phyloP scores from a whole-genome alignment of 176 grass and related monocot species.

The Ananas comosus region DNA sequence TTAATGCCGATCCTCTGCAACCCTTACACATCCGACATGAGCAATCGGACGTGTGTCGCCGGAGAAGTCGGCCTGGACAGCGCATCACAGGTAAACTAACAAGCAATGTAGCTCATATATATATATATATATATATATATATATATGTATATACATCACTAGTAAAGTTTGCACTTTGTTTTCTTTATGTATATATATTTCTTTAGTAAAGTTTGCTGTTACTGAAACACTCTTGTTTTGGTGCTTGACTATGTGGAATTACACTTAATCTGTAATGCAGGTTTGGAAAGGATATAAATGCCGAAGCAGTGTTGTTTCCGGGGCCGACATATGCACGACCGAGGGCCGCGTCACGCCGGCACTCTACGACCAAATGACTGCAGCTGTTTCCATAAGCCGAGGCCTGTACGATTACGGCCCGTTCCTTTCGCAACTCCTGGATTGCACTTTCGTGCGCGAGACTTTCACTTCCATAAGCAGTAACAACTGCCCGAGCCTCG shows the following conservation, averaged over 20 bases:
- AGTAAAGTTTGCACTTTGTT: too few species aligned
- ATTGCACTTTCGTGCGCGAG: conserved; percentile 67
- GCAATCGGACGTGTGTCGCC: conserved; percentile 26
- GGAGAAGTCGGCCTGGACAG: conserved; percentile 51
- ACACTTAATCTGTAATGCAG: not conserved
- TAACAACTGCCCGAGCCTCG: conserved; percentile 34
- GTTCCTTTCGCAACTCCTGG: conserved; percentile 61
- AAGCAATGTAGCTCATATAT: too few species aligned
- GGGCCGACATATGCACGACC: conserved; percentile 47
- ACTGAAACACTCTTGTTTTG: too few species aligned
- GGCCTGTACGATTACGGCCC: conserved; percentile 67
- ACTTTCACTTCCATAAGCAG: conserved; percentile 27
- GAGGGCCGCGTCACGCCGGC: conserved; percentile 49
- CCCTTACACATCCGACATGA: conserved; percentile 61
- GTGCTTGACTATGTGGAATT: too few species aligned
- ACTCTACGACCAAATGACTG: conserved; percentile 67
- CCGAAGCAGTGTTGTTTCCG: conserved; percentile 12
- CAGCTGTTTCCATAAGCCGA: conserved; percentile 44
- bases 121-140: too few species aligned
- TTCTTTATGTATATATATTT: too few species aligned
- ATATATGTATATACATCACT: too few species aligned
- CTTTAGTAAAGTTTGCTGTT: too few species aligned
- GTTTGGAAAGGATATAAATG: conserved; percentile 75
- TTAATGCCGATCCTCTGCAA: conserved; percentile 64
- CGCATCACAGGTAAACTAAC: conserved; percentile 38